Base-by-base conservation (phyloP, 257 asterid genomes). In the Echites panduratus region DNA sequence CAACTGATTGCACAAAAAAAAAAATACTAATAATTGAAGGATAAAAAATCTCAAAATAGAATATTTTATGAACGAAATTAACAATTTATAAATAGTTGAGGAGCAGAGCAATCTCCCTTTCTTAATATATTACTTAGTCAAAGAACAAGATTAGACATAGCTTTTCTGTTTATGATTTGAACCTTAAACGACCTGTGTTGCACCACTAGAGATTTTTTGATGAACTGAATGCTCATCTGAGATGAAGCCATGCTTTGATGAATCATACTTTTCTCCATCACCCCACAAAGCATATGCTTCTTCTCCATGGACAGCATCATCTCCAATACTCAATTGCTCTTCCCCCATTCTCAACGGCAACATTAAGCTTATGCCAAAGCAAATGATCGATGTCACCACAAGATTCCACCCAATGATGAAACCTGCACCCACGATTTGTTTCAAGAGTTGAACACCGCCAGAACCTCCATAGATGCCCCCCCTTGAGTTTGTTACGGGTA, bases 241-340 rank as follows among this genome's bases (percentile, higher is more conserved):
- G 22, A 71, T 10, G 67, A 70, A 63, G 2, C 88, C 91, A 53
- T 86, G 88, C 81, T 75, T 82, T 8, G 86, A 80, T 17, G 80
- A 70, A 61, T 88, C 95, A 19, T 83, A 88, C 83, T 78, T 83
- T 72, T 88, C 95, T 13, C 91, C 95, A 12, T 88, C 90, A 1
- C 91, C 95, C 91, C 91, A 88, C 81, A 88, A 59, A 0, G 95
- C 91, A 48, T 88, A 88, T 2, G 95, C 95, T 81, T 88, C 95
- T 84, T 86, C 91, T 0, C 91, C 91, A 65, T 88, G 95, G 70
- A 86, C 95, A 1, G 90, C 91, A 66, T 88, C 95, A 59, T 88
- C 95, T 12, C 95, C 95, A 2, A 86, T 83, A 68, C 58, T 65
- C 78, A 88, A 29, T 70, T 82, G 76, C 54, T 88, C 88, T 77